Conservation (phyloP, 495 filamentous ascomycete genomes). For the Thermochaetoides thermophila region DNA sequence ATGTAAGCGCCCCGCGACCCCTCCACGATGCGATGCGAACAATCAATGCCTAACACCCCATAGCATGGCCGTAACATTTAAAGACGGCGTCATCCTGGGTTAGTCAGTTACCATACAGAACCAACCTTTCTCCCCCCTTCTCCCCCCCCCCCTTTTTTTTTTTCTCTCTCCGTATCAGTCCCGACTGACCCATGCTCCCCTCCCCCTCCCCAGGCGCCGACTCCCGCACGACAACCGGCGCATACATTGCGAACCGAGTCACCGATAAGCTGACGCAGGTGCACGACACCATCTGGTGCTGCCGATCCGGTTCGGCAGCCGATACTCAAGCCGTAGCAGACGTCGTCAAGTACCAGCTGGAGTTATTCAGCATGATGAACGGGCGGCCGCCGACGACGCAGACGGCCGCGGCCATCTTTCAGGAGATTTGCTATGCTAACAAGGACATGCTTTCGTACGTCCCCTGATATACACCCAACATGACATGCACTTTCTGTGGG, state of each 20-base stretch:
- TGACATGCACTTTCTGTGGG: no score
- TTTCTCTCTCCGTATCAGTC: no score
- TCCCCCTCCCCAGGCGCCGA: conserved; percentile 51
- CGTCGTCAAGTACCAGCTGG: conserved; percentile 91
- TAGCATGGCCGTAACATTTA: conserved; percentile 92
- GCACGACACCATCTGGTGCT: conserved; percentile 99
- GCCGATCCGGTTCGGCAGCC: conserved; percentile 86
- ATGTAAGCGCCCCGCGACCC: conserved; percentile 51
- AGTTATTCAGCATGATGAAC: conserved; percentile 79
- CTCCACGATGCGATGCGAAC: conserved; percentile 3
- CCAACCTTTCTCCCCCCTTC: background rate
- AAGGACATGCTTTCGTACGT: conserved; percentile 74
- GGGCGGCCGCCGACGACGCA: conserved; percentile 81
- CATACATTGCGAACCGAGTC: conserved; percentile 97
- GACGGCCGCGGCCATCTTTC: conserved; percentile 86
- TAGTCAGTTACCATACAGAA: conserved; percentile 7
- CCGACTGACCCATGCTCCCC: background rate
- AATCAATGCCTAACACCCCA: conserved; percentile 11
- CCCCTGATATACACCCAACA: no score
- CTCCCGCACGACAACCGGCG: conserved; percentile 94
- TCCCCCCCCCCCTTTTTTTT: background rate
- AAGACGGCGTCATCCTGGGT: conserved; percentile 89
- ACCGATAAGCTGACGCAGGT: conserved; percentile 98
- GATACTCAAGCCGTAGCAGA: conserved; percentile 97
- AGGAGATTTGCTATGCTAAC: conserved; percentile 94